These are phyloP conservation scores for Entomortierella parvispora DNA, from an alignment of 192 early-diverging fungal species.

Conservation along the genomic window DNA sequence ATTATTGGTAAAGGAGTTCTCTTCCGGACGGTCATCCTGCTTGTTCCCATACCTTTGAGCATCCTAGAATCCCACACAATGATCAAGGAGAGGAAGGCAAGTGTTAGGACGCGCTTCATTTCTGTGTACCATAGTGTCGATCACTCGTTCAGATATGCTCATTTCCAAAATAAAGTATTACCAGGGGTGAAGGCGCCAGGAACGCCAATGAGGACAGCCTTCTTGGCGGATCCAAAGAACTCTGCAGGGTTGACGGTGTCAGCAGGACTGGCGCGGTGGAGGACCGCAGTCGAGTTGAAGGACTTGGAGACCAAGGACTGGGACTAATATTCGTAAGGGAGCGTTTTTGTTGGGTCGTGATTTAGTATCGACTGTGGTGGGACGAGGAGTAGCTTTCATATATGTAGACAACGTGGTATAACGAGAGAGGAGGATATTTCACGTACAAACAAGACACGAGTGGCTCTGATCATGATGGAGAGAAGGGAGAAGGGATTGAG, in stretches of 20 bases:
- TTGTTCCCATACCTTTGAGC: slow-evolving; percentile 31
- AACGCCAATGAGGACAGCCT: slow-evolving; percentile 56
- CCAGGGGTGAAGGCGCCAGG: slow-evolving; percentile 55
- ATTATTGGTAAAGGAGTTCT: too few species aligned
- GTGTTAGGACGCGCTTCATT: too few species aligned
- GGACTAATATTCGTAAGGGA: background rate
- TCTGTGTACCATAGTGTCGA: too few species aligned
- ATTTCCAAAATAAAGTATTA: slow-evolving; percentile 10
- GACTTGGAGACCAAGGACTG: slow-evolving; percentile 31
- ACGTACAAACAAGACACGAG: slow-evolving; percentile 25
- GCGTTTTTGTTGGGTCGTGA: background rate
- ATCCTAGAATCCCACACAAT: background rate
- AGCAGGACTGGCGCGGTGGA: slow-evolving; percentile 55
- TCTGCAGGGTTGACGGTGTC: slow-evolving; percentile 54
- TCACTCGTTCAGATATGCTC: too few species aligned
- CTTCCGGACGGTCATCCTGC: background rate
- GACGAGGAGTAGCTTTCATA: too few species aligned
- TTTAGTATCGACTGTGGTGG: too few species aligned
- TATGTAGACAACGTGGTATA: background rate
- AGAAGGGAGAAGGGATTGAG: background rate
- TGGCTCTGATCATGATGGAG: slow-evolving; percentile 15
- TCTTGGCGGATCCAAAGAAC: slow-evolving; percentile 53
- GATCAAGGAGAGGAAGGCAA: background rate
- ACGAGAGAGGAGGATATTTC: background rate
- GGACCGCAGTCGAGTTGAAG: slow-evolving; percentile 23